Conservation (phyloP, 2,329 filamentous ascomycete genomes). For the Xylariaceae sp. region DNA sequence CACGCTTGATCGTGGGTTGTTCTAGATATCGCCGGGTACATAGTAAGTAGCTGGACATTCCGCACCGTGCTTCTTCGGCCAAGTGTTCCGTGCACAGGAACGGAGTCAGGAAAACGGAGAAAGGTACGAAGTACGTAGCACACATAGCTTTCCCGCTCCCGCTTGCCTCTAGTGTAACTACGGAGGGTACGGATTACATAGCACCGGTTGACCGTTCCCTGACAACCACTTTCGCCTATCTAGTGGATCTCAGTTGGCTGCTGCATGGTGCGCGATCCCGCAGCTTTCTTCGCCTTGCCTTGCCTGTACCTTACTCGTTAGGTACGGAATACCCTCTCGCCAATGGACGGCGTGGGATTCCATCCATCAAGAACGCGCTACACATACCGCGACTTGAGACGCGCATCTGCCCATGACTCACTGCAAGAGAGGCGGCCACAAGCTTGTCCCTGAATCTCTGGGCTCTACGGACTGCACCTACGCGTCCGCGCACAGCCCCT, state of each 20-base stretch:
- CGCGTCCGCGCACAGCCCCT: slow-evolving; percentile 11
- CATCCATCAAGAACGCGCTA: background rate
- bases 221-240: slow-evolving; percentile 1
- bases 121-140: background rate
- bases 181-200: no score
- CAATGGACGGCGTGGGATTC: background rate
- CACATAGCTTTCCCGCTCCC: background rate
- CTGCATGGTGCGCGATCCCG: background rate
- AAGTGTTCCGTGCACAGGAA: background rate
- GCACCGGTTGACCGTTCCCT: background rate
- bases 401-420: background rate
- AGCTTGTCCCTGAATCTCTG: background rate
- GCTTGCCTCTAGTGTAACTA: background rate
- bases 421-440: background rate
- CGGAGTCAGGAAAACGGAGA: no score
- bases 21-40: background rate
- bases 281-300: background rate
- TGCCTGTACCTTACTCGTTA: no score
- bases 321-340: background rate
- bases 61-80: background rate
- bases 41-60: background rate
- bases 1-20: background rate
- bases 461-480: background rate
- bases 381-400: background rate
- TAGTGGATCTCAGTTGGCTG: background rate